These are phyloP conservation scores for Pseudogymnoascus sp. DNA, from an alignment of 2,329 filamentous ascomycete genomes.

Conservation along the genomic window DNA sequence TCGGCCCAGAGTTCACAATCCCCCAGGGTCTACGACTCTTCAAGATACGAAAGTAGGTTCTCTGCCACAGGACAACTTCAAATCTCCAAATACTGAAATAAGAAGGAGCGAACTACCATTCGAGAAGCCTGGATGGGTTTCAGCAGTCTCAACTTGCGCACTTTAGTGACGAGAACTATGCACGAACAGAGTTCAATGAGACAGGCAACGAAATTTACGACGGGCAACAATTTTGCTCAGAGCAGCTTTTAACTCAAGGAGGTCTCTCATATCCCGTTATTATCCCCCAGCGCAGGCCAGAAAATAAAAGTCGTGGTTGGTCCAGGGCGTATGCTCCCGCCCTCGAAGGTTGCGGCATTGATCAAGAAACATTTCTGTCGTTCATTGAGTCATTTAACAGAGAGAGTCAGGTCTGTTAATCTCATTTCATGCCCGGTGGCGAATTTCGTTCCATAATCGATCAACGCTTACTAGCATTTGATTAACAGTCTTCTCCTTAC, in stretches of 20 bases:
- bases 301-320: constrained; percentile 42
- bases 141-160: not conserved
- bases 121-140: not conserved
- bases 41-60: not conserved
- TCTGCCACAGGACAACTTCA: not conserved
- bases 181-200: not conserved
- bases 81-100: not conserved
- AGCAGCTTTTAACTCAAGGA: not conserved
- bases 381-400: constrained; percentile 43
- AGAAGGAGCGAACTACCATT: not conserved
- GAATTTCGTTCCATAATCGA: not conserved
- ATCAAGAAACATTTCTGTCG: constrained; percentile 40
- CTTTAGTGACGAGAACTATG: not conserved
- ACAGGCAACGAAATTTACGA: not conserved
- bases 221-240: not conserved
- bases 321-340: constrained; percentile 46
- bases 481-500: constrained; percentile 24
- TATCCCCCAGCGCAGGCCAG: constrained; percentile 45
- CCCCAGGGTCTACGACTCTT: not conserved
- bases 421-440: constrained; percentile 9
- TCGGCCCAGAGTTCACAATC: not conserved
- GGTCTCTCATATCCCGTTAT: constrained; percentile 40
- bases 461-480: not conserved
- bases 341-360: constrained; percentile 39
- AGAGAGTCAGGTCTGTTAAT: constrained; percentile 29